A percentile compares a stretch with the other conserved stretches of the same genome.
phyloP scores from a whole-genome alignment of 495 filamentous ascomycete species.

The Collariella sp. region DNA sequence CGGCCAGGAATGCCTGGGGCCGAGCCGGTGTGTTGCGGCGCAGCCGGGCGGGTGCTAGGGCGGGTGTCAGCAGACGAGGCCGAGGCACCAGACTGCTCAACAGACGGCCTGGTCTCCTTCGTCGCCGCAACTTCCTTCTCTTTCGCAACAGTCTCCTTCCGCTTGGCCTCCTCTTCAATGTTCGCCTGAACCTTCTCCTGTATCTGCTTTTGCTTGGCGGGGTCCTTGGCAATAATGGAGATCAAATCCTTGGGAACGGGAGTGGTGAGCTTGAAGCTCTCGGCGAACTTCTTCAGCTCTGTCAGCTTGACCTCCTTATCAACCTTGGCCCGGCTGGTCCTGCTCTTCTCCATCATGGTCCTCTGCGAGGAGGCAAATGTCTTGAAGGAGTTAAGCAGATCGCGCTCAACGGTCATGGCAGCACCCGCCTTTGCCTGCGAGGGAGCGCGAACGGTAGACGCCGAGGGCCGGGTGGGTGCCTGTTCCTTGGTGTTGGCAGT shows the following conservation, averaged over 20 bases:
- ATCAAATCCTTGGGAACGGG: slow-evolving; percentile 89
- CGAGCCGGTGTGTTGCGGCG: slow-evolving; percentile 27
- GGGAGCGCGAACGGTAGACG: slow-evolving; percentile 32
- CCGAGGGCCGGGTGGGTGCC: slow-evolving; percentile 22
- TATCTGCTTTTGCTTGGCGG: slow-evolving; percentile 82
- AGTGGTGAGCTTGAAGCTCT: slow-evolving; percentile 85
- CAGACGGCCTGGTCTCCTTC: slow-evolving; percentile 30
- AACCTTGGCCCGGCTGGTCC: slow-evolving; percentile 61
- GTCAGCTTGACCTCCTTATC: slow-evolving; percentile 87
- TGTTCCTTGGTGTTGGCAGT: slow-evolving; percentile 22
- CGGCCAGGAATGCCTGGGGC: slow-evolving; percentile 28
- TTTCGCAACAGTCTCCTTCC: slow-evolving; percentile 33
- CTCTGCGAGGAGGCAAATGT: slow-evolving; percentile 56
- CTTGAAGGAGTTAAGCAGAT: slow-evolving; percentile 72
- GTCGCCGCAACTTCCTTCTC: slow-evolving; percentile 29
- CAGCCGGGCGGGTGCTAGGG: slow-evolving; percentile 20
- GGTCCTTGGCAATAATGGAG: slow-evolving; percentile 92
- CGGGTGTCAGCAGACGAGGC: slow-evolving; percentile 25
- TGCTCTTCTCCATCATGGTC: slow-evolving; percentile 58
- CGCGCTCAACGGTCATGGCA: slow-evolving; percentile 63
- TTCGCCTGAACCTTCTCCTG: slow-evolving; percentile 72
- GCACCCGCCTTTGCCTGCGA: slow-evolving; percentile 34
- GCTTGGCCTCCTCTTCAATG: slow-evolving; percentile 48
- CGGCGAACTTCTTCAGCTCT: slow-evolving; percentile 89
- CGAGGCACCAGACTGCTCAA: slow-evolving; percentile 17